Conservation (phyloP, 2,329 filamentous ascomycete genomes). For the Lachnellula subtilissima region DNA sequence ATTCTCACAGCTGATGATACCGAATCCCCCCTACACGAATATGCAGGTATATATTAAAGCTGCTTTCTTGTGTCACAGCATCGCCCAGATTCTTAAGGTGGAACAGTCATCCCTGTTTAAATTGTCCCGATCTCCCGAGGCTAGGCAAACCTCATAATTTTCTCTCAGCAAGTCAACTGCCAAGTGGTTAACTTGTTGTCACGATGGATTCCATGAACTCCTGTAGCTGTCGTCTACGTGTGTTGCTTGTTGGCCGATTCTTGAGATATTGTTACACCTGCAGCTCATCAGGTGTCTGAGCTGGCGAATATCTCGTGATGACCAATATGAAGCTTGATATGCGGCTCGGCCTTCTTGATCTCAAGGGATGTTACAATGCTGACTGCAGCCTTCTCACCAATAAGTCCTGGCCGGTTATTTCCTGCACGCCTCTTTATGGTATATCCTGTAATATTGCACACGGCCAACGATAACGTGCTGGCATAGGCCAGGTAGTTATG, state of each 20-base stretch:
- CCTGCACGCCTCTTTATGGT: conserved; percentile 2
- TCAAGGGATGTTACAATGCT: background rate
- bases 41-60: background rate
- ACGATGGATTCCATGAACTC: background rate
- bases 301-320: background rate
- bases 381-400: conserved; percentile 2
- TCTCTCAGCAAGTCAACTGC: background rate
- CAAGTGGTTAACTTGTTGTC: background rate
- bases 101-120: background rate
- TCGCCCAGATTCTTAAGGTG: background rate
- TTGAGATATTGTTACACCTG: background rate
- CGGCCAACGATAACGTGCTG: background rate
- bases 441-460: background rate
- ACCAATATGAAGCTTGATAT: background rate
- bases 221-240: background rate
- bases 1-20: background rate
- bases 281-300: background rate
- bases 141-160: background rate
- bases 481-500: background rate
- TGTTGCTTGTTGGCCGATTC: background rate
- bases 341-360: background rate
- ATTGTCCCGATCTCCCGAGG: background rate
- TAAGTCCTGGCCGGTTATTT: background rate
- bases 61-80: background rate
- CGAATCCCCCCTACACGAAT: background rate